A percentile compares a stretch with the other conserved stretches of the same genome.
These are phyloP conservation scores for Penicillium verhagenii DNA, from an alignment of 495 filamentous ascomycete species.

Conservation along the genomic window DNA sequence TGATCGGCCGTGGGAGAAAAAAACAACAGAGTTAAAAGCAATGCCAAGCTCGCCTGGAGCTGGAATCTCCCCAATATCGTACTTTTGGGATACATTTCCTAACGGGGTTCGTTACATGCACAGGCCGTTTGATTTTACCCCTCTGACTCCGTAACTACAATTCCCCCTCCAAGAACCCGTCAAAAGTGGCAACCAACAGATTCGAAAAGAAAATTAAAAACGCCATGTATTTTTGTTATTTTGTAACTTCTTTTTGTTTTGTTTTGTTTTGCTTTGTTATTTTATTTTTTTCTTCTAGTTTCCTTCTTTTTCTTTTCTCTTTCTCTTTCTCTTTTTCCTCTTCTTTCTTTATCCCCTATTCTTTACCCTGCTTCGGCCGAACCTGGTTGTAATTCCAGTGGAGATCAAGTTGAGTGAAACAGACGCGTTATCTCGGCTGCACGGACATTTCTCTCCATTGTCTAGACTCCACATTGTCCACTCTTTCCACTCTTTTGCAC, in stretches of 20 bases:
- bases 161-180: too few relatives aligned
- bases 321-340: neutral
- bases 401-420: slow-evolving; percentile 31
- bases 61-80: neutral
- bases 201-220: neutral
- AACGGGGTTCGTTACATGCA: neutral
- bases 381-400: too few relatives aligned
- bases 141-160: too few relatives aligned
- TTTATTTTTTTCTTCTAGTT: neutral
- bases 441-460: slow-evolving; percentile 28
- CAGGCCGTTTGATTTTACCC: neutral
- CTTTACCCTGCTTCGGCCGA: slow-evolving; percentile 11
- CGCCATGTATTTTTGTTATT: neutral
- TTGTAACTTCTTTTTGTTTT: neutral
- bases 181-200: neutral
- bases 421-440: slow-evolving; percentile 48
- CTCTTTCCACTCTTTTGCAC: neutral
- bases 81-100: neutral
- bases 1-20: slow-evolving; percentile 13
- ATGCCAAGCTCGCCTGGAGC: slow-evolving; percentile 1
- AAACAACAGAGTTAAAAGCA: neutral
- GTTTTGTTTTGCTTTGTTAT: too few relatives aligned
- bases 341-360: neutral
- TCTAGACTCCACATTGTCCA: slow-evolving; percentile 24
- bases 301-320: neutral